These are phyloP conservation scores for Populus deltoides DNA, from an alignment of 345 rosid genomes.

Conservation along the genomic window DNA sequence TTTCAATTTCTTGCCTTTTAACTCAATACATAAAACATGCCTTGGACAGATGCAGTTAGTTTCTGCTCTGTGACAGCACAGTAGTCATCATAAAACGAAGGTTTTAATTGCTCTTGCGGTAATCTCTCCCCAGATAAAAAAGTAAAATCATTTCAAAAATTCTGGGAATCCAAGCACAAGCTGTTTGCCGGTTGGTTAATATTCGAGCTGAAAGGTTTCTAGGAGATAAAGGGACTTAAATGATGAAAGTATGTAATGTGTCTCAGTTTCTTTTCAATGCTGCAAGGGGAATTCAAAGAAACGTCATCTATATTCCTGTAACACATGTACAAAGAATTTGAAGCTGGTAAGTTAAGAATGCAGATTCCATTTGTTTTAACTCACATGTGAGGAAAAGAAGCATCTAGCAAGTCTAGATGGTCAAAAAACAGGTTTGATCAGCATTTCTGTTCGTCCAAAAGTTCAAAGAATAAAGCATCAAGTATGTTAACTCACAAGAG, in stretches of 20 bases:
- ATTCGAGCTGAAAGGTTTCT: background rate
- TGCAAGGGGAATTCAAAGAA: background rate
- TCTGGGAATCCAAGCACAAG: background rate
- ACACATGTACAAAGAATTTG: slow-evolving; percentile 5
- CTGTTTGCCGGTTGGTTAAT: background rate
- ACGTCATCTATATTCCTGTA: background rate
- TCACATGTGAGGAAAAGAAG: slow-evolving; percentile 8
- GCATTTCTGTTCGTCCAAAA: background rate
- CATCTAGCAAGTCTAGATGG: slow-evolving; percentile 8
- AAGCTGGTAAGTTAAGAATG: background rate
- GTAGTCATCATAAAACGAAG: background rate
- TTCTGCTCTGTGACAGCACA: background rate
- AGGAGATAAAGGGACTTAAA: background rate
- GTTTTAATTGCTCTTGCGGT: background rate
- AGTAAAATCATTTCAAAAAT: background rate
- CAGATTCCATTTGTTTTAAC: slow-evolving; percentile 8
- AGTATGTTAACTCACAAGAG: background rate
- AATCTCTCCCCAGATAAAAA: no score
- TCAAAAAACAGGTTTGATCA: slow-evolving; percentile 17
- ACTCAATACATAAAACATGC: background rate
- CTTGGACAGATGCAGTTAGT: background rate
- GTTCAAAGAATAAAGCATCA: slow-evolving; percentile 18
- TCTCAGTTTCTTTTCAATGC: background rate
- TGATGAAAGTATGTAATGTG: background rate
- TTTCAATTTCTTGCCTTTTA: background rate